phyloP scores from a whole-genome alignment of 257 asterid genomes.

The Capsicum pubescens region DNA sequence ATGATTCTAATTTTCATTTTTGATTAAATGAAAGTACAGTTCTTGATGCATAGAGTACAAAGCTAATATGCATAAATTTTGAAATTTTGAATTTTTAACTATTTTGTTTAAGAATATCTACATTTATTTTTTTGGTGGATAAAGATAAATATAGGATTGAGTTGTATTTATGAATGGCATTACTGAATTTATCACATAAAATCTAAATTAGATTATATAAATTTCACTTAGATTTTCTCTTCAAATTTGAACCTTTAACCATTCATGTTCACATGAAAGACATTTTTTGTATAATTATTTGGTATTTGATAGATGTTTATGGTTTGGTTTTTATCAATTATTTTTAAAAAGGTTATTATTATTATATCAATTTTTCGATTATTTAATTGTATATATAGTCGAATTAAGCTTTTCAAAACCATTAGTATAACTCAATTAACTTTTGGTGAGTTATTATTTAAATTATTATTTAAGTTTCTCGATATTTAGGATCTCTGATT shows the following conservation, averaged over 20 bases:
- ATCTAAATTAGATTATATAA: background rate
- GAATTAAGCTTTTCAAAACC: background rate
- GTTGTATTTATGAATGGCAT: background rate
- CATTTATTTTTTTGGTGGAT: background rate
- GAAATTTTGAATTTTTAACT: no score
- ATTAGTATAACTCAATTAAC: background rate
- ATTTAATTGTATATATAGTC: background rate
- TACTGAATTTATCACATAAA: background rate
- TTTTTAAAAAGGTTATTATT: no score
- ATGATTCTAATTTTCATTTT: background rate
- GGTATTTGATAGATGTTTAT: background rate
- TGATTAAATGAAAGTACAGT: background rate
- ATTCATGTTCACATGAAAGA: background rate
- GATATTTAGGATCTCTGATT: background rate
- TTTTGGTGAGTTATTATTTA: background rate
- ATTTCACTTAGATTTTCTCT: background rate
- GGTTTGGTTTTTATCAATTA: background rate
- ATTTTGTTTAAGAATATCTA: no score
- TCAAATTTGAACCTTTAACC: background rate
- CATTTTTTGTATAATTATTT: background rate
- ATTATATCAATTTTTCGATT: background rate
- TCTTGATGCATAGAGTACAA: background rate
- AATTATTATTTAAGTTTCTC: background rate
- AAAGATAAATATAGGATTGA: background rate
- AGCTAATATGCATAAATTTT: background rate